Evolutionary conservation across 257 asterid genomes (phyloP).

Genomic region (Capsicum chinense): DNA sequence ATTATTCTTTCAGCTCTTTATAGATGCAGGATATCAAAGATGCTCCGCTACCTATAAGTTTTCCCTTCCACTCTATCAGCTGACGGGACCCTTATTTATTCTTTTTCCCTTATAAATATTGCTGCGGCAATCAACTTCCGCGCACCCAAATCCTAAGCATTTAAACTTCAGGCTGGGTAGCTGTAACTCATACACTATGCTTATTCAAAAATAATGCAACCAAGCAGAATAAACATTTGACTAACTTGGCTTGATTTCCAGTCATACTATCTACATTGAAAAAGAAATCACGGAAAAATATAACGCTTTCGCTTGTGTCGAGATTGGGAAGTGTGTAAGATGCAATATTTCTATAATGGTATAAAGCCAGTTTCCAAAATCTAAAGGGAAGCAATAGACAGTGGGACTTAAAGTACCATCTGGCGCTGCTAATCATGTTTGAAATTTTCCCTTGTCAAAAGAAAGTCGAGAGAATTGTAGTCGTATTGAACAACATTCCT

Average conservation of each 20-base stretch:
- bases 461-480: neutral
- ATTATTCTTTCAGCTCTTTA: neutral
- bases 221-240: too few relatives aligned
- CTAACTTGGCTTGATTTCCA: too few relatives aligned
- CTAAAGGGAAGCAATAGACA: neutral
- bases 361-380: neutral
- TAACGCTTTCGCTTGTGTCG: too few relatives aligned
- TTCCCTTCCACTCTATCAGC: neutral
- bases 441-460: neutral
- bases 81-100: neutral
- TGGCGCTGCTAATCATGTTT: neutral
- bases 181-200: too few relatives aligned
- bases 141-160: neutral
- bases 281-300: too few relatives aligned
- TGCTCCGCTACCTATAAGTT: neutral
- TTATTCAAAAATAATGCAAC: too few relatives aligned
- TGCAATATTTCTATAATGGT: neutral
- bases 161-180: too few relatives aligned
- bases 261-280: too few relatives aligned
- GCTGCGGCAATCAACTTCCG: neutral
- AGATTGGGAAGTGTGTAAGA: neutral
- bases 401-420: neutral
- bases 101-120: neutral
- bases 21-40: neutral
- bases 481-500: neutral